Base-by-base conservation (phyloP, 2,329 filamentous ascomycete species). In the Chrysosporium keratinophilum region DNA sequence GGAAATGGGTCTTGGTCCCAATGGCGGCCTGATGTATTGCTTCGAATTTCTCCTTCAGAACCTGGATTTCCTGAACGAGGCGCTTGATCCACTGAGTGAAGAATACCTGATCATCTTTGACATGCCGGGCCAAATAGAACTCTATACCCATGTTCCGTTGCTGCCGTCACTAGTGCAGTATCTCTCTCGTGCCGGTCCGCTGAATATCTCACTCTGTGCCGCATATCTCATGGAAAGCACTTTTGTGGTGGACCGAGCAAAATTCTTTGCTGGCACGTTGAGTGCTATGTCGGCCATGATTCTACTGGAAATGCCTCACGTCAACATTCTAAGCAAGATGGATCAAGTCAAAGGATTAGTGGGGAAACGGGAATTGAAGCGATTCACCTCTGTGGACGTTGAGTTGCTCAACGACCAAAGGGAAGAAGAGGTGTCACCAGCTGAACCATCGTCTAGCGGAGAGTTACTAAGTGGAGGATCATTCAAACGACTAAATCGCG, bases 201-300 rank as follows among this genome's bases (percentile, higher is more conserved):
- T 97, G 60, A 91, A 95, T 70, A 86, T 97, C 66, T 88, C 85
- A 63, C 81, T 97, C 62, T 96, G 91, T 68, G 93, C 93, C 42
- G 82, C 91, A 9, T 98, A 97, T 70, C 81, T 98, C 33, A 83
- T 98, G 59, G 93, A 98, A 70, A 88, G 88, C 11, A 96, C 90
- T 7, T 98, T 97, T 68, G 85, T 97, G 63, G 82, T 96, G 58
- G 93, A 98, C 71, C 84, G 88, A 57, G 87, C 93, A 65, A 98
- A 97, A 74, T 98, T 95, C 77, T 97, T 98, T 71, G 85, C 93
- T 0, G 93, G 93, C 11, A 95, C 93, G 0, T 76, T 98, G 56
- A 93, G 87, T 66, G 93, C 93, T 60, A 97, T 98, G 93, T 94
- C 87, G 64, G 90, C 93, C 59, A 98, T 98, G 93, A 82, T 98